These are phyloP conservation scores for Mucor velutinosus DNA, from an alignment of 371 early-diverging fungal species.

Conservation along the genomic window DNA sequence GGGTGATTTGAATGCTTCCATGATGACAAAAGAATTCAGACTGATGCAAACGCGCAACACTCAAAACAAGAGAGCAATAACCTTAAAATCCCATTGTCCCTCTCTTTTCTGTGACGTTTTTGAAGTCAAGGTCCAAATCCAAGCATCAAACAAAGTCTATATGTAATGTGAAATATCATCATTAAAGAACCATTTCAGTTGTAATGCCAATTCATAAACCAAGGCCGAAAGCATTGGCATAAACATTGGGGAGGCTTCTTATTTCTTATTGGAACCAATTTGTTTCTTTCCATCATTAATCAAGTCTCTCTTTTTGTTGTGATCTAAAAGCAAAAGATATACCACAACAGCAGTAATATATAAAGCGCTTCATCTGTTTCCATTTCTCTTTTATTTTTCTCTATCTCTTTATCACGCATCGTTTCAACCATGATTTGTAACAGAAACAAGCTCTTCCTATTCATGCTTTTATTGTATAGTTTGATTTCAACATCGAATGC, in stretches of 20 bases:
- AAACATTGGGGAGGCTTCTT: neutral
- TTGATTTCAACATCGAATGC: neutral
- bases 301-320: neutral
- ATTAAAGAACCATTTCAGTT: neutral
- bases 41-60: neutral
- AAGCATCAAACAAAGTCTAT: neutral
- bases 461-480: neutral
- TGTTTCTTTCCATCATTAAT: neutral
- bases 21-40: neutral
- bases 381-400: neutral
- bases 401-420: neutral
- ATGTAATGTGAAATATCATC: neutral
- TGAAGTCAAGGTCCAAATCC: neutral
- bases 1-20: constrained; percentile 4
- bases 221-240: neutral
- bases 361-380: neutral
- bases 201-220: neutral
- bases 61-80: too few relatives aligned
- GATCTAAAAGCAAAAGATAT: neutral
- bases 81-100: neutral
- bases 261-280: neutral
- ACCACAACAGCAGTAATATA: neutral
- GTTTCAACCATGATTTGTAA: constrained; percentile 1
- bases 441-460: neutral
- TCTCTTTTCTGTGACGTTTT: neutral